These are phyloP conservation scores for Vachellia pachyceras DNA, from an alignment of 306 rosid species.

Conservation along the genomic window DNA sequence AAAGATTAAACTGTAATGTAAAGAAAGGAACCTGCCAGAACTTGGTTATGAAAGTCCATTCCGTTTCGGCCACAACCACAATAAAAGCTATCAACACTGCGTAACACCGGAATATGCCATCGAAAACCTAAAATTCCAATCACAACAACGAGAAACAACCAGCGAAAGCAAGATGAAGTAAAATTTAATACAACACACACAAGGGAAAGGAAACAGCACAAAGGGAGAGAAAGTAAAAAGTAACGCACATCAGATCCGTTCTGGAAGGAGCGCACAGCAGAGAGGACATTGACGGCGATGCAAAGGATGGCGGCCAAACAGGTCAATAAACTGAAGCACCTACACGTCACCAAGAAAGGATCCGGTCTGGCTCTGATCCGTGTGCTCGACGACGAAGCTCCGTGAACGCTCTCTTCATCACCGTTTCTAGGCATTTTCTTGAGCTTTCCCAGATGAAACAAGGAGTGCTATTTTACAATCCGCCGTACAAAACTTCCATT, in stretches of 20 bases:
- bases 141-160: background rate
- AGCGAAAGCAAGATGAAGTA: background rate
- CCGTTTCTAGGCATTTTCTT: conserved; percentile 44
- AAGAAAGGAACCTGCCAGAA: conserved; percentile 64
- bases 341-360: no score
- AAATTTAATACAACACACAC: background rate
- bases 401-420: conserved; percentile 19
- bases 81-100: conserved; percentile 60
- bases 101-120: conserved; percentile 85
- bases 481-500: background rate
- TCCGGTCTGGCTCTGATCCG: conserved; percentile 18
- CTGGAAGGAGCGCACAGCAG: conserved; percentile 70
- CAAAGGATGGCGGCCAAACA: conserved; percentile 66
- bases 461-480: background rate
- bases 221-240: background rate
- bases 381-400: conserved; percentile 28
- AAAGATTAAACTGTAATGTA: background rate
- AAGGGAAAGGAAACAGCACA: background rate
- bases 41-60: conserved; percentile 64
- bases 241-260: conserved; percentile 57
- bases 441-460: background rate
- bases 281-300: conserved; percentile 63
- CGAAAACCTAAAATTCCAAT: conserved; percentile 55
- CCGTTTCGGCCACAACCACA: conserved; percentile 80
- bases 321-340: conserved; percentile 64